These are phyloP conservation scores for Coemansia sp. DNA, from an alignment of 192 early-diverging fungal species.

Conservation along the genomic window DNA sequence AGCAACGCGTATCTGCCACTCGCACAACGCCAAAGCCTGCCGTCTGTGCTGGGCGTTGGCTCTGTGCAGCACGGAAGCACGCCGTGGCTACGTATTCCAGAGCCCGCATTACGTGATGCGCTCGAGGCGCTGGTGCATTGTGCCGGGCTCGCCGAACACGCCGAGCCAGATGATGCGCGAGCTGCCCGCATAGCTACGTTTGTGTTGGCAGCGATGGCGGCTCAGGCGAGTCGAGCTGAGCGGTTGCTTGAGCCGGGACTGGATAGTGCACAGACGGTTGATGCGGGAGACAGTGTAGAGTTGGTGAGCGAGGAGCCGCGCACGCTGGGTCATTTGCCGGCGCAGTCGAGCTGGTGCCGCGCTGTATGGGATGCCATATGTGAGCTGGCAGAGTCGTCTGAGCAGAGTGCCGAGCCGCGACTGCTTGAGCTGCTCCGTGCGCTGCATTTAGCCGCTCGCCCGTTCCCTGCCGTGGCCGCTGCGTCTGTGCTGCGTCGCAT, in stretches of 20 bases:
- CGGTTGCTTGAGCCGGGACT: neutral
- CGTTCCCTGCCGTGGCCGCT: constrained; percentile 32
- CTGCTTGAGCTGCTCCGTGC: constrained; percentile 20
- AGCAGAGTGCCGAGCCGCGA: constrained; percentile 17
- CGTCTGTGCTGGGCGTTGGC: constrained; percentile 27
- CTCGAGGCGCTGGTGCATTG: constrained; percentile 22
- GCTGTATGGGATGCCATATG: constrained; percentile 34
- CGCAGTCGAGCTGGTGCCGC: constrained; percentile 42
- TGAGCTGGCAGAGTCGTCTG: constrained; percentile 24
- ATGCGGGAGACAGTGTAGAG: neutral
- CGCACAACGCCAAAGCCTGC: constrained; percentile 23
- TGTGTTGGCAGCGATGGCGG: constrained; percentile 23
- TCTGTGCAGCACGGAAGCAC: constrained; percentile 38
- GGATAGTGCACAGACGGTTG: neutral
- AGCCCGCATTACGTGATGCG: constrained; percentile 16
- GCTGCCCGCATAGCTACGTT: constrained; percentile 26
- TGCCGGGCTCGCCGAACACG: constrained; percentile 18
- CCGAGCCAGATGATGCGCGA: constrained; percentile 28
- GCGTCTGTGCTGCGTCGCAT: constrained; percentile 23
- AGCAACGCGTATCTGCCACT: constrained; percentile 33
- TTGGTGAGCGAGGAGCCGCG: constrained; percentile 31
- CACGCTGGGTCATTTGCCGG: constrained; percentile 29
- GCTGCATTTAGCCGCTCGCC: constrained; percentile 17
- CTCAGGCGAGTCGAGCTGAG: constrained; percentile 23
- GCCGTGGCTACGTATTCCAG: constrained; percentile 28